Evolutionary conservation across 2,329 filamentous ascomycete genomes (phyloP).

Genomic region (Malbranchea zuffiana): DNA sequence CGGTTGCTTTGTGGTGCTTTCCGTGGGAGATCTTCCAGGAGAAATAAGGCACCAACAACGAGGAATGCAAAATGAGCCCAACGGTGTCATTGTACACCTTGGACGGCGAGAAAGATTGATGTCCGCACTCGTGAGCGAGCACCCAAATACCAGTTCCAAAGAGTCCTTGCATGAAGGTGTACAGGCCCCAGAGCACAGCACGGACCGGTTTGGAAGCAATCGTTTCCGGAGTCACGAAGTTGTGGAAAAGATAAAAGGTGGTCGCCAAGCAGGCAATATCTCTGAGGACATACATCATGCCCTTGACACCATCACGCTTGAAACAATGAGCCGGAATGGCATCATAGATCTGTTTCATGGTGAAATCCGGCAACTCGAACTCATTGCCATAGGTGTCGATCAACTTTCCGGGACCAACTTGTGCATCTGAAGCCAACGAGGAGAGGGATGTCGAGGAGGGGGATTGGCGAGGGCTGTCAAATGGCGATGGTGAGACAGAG

Average conservation of each 20-base stretch:
- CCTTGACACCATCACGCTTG: conserved; percentile 65
- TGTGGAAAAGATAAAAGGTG: conserved; percentile 83
- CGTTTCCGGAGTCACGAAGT: conserved; percentile 73
- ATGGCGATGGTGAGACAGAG: conserved; percentile 45
- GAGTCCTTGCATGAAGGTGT: conserved; percentile 77
- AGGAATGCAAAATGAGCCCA: conserved; percentile 82
- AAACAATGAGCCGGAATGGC: conserved; percentile 98
- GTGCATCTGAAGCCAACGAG: conserved; percentile 64
- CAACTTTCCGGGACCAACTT: conserved; percentile 47
- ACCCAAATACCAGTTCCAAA: conserved; percentile 95
- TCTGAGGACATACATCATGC: conserved; percentile 72
- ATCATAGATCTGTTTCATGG: conserved; percentile 93
- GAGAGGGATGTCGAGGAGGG: conserved; percentile 84
- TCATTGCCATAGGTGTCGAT: conserved; percentile 90
- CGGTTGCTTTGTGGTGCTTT: conserved; percentile 99
- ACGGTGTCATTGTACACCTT: conserved; percentile 83
- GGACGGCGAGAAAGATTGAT: conserved; percentile 91
- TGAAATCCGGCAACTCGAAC: conserved; percentile 88
- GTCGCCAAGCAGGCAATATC: conserved; percentile 61
- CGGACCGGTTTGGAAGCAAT: conserved; percentile 60
- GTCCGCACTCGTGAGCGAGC: conserved; percentile 93
- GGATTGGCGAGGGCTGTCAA: conserved; percentile 52
- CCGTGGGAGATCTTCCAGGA: conserved; percentile 99
- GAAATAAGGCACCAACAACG: conserved; percentile 90
- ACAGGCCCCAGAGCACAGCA: conserved; percentile 52